These are phyloP conservation scores for Tylopilus subfusipes DNA, from an alignment of 768 basidiomycete species.

Conservation along the genomic window DNA sequence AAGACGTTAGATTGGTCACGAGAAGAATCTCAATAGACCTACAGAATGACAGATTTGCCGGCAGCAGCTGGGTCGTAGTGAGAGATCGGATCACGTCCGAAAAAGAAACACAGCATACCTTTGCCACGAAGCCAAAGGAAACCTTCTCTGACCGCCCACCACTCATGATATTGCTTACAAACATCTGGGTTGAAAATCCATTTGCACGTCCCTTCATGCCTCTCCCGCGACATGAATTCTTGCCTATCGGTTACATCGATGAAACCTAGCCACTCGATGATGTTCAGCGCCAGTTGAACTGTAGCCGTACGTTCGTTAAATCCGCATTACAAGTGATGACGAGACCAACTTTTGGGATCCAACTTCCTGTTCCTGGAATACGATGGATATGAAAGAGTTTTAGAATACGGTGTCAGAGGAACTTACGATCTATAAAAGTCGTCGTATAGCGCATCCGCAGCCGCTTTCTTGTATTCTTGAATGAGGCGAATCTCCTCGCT, in stretches of 20 bases:
- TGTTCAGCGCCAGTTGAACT: slow-evolving; percentile 24
- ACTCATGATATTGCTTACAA: slow-evolving; percentile 18
- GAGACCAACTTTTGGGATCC: slow-evolving; percentile 24
- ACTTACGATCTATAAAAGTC: slow-evolving; percentile 23
- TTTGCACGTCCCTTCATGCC: slow-evolving; percentile 22
- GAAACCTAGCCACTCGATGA: slow-evolving; percentile 23
- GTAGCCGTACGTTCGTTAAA: slow-evolving; percentile 1
- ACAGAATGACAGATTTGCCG: slow-evolving; percentile 27
- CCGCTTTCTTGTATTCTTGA: slow-evolving; percentile 16
- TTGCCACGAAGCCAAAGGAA: slow-evolving; percentile 28
- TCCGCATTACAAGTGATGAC: background rate
- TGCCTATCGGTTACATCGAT: slow-evolving; percentile 25
- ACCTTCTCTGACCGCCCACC: slow-evolving; percentile 17
- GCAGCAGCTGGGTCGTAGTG: slow-evolving; percentile 13
- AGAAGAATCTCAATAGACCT: background rate
- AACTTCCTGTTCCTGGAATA: slow-evolving; percentile 14
- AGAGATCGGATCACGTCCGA: background rate
- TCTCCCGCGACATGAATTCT: slow-evolving; percentile 24
- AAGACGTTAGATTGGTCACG: slow-evolving; percentile 2
- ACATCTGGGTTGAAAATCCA: slow-evolving; percentile 22
- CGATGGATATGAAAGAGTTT: background rate
- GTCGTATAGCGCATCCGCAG: slow-evolving; percentile 16
- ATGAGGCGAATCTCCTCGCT: slow-evolving; percentile 22
- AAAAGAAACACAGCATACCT: slow-evolving; percentile 7
- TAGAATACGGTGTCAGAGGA: no score